Evolutionary conservation across 441 rosid species (phyloP), one percentile per base, ranked within the genome.

Genomic region (Gossypium trilobum): DNA sequence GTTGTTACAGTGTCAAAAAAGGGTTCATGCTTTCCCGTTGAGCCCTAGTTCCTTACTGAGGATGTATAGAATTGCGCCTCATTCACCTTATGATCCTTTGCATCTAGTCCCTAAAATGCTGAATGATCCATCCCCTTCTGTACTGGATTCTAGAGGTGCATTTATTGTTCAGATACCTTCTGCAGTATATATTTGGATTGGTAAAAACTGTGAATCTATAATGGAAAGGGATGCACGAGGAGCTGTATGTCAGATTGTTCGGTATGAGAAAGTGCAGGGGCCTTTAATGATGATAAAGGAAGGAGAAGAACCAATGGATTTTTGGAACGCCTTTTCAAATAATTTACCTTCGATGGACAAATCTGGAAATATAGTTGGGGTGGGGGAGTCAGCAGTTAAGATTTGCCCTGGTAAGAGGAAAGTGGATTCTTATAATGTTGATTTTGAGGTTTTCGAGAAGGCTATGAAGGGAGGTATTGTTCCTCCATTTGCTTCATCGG

Each of bases 201-300:
- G 99, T 61, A 88, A 83, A 82, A 78, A 71, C 23, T 94, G 99
- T 48, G 96, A 85, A 36, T 71, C 83, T 61, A 87, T 90, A 67
- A 90, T 94, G 97, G 99, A 94, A 82, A 86, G 91, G 80, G 99
- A 94, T 87, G 97, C 97, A 9, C 87, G 91, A 78, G 99, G 93
- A 44, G 92, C 97, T 58, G 97, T 87, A 68, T 87, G 95, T 78
- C 99, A 94, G 88, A 91, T 94, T 78, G 91, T 87, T 64, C 84
- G 97, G 39, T 94, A 92, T 74, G 99, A 94, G 89, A 90, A 80
- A 83, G 99, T 84, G 9, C 90, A 80, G 22, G 97, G 88, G 61
- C 90, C 89, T 52, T 80, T 92, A 52, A 59, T 83, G 56, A 75
- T 89, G 70, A 75, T 94, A 33, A 88, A 85, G 86, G 97, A 94